phyloP scores from a whole-genome alignment of 1,139 yeast species.

The Kluyveromyces marxianus region DNA sequence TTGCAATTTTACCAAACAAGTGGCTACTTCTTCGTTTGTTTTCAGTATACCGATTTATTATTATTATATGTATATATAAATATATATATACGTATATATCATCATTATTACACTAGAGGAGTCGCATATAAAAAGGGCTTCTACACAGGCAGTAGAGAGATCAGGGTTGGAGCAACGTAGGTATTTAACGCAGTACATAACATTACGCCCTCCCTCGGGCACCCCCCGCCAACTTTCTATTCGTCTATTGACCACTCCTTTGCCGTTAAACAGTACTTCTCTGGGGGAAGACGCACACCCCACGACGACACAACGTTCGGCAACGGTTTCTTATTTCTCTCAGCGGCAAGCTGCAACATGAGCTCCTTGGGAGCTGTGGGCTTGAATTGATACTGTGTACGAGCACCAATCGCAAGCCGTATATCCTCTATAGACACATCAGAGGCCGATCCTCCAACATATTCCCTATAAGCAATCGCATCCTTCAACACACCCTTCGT shows the following conservation, averaged over 20 bases:
- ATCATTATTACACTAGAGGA: too few relatives aligned
- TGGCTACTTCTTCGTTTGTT: too few relatives aligned
- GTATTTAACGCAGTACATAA: too few relatives aligned
- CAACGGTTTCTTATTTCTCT: constrained; percentile 77
- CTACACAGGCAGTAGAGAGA: too few relatives aligned
- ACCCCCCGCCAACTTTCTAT: constrained; percentile 7
- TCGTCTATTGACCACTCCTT: constrained; percentile 26
- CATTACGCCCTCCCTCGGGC: too few relatives aligned
- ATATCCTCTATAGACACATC: constrained; percentile 78
- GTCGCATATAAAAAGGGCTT: too few relatives aligned
- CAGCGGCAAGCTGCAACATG: constrained; percentile 82
- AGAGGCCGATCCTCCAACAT: constrained; percentile 45
- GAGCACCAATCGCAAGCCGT: constrained; percentile 84
- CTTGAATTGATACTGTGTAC: constrained; percentile 89
- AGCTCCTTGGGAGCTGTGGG: constrained; percentile 88
- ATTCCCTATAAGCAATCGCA: constrained; percentile 83
- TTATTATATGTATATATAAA: too few relatives aligned
- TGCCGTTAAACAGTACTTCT: constrained; percentile 84
- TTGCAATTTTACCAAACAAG: too few relatives aligned
- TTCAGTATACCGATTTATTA: too few relatives aligned
- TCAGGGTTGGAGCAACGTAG: too few relatives aligned
- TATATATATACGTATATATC: too few relatives aligned
- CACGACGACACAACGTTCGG: constrained; percentile 90
- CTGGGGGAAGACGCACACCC: constrained; percentile 95
- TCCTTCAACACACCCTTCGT: constrained; percentile 82